Evolutionary conservation across 805 yeast genomes (phyloP), one percentile per base, ranked within the genome.

Genomic region (Candida awuae): DNA sequence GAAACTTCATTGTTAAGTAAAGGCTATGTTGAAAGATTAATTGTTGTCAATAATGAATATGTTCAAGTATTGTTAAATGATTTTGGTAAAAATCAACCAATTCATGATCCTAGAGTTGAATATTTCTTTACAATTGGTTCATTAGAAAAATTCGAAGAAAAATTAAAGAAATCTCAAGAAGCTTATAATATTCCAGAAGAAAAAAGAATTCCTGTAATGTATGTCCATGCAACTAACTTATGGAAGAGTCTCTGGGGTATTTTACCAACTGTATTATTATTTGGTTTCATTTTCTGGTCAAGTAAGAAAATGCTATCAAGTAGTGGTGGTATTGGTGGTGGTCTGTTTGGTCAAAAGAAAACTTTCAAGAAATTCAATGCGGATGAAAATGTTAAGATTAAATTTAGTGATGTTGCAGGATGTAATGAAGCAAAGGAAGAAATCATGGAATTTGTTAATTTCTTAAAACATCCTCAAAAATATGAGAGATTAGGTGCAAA

Each of bases 391-490:
- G 83, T 87, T 44, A 83, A 83, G 53, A 77, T 84, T 35, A 78
- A 75, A 47, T 87, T 88, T 57, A 78, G 76, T 46, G 95, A 88
- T 56, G 96, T 87, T 38, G 97, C 97, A 1, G 97, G 97, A 19
- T 82, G 90, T 68, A 85, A 84, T 51, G 97, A 87, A 61, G 92
- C 95, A 15, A 87, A 87, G 56, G 90, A 81, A 56, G 97, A 87
- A 64, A 86, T 87, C 49, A 84, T 86, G 94, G 97, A 87, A 62
- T 87, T 87, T 66, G 97, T 87, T 39, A 77, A 80, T 56, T 87
- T 87, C 55, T 70, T 87, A 61, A 87, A 85, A 60, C 73, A 84
- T 44, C 96, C 97, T 8, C 64, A 67, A 35, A 84, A 84, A 58
- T 87, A 85, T 62, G 95, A 86, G 61, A 76, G 71, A 45, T 67